phyloP scores from a whole-genome alignment of 305 asterid species.

The Solanum chacoense region DNA sequence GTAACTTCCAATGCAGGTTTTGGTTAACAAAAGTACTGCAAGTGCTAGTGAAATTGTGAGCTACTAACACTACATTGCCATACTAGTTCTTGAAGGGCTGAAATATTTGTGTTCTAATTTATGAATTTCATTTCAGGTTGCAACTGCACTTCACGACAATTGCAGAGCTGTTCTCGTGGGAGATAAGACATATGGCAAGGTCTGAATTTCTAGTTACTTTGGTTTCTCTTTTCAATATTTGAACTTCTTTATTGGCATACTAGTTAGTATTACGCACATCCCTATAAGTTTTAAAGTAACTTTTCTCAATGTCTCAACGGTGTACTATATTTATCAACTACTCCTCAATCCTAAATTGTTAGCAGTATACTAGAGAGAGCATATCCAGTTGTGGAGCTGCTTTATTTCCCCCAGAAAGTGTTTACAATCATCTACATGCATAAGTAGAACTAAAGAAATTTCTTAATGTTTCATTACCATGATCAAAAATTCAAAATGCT shows the following conservation, averaged over 20 bases:
- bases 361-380: background rate
- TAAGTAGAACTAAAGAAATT: background rate
- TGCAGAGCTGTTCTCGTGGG: constrained; percentile 98
- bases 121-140: constrained; percentile 57
- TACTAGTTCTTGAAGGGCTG: background rate
- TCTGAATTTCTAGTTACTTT: constrained; percentile 6
- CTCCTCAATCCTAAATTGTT: background rate
- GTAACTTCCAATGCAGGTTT: constrained; percentile 50
- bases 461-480: background rate
- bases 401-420: background rate
- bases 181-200: constrained; percentile 96
- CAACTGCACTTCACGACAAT: constrained; percentile 98
- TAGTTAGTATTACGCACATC: background rate
- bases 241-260: background rate
- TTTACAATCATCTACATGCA: background rate
- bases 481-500: background rate
- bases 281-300: background rate
- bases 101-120: background rate
- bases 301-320: background rate
- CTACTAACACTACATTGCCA: constrained; percentile 11
- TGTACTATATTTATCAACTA: background rate
- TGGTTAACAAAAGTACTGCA: constrained; percentile 94
- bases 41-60: constrained; percentile 99
- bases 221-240: background rate
- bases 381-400: background rate